These are phyloP conservation scores for Mortierella hygrophila DNA, from an alignment of 192 early-diverging fungal species.

Conservation along the genomic window DNA sequence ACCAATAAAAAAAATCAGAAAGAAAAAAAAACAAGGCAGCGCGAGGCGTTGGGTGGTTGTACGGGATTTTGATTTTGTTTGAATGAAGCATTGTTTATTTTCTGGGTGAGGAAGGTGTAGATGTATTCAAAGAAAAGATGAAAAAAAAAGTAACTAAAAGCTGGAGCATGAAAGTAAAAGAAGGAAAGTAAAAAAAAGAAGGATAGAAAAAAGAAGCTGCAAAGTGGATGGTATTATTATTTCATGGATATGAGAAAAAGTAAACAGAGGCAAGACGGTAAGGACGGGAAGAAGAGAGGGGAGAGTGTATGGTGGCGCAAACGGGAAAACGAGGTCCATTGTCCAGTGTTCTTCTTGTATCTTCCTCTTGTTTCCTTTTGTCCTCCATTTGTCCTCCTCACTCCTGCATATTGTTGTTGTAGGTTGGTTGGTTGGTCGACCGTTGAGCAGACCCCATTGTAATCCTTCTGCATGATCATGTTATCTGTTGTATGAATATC, in stretches of 20 bases:
- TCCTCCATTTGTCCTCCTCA: background rate
- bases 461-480: background rate
- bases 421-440: background rate
- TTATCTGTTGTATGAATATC: background rate
- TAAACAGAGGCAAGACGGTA: background rate
- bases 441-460: background rate
- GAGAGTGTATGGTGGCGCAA: background rate
- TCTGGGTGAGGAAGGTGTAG: background rate
- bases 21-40: background rate
- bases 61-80: background rate
- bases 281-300: background rate
- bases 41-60: too few relatives aligned
- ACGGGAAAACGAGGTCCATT: background rate
- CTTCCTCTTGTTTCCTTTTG: background rate
- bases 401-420: slow-evolving; percentile 5
- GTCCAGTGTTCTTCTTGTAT: background rate
- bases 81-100: background rate
- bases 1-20: slow-evolving; percentile 8
- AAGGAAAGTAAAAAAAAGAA: background rate
- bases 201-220: background rate
- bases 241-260: background rate
- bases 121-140: background rate
- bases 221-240: background rate
- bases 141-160: background rate
- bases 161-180: too few relatives aligned